Evolutionary conservation across 1,139 yeast genomes (phyloP), one percentile per base, ranked within the genome.

Genomic region (Torulaspora pretoriensis): DNA sequence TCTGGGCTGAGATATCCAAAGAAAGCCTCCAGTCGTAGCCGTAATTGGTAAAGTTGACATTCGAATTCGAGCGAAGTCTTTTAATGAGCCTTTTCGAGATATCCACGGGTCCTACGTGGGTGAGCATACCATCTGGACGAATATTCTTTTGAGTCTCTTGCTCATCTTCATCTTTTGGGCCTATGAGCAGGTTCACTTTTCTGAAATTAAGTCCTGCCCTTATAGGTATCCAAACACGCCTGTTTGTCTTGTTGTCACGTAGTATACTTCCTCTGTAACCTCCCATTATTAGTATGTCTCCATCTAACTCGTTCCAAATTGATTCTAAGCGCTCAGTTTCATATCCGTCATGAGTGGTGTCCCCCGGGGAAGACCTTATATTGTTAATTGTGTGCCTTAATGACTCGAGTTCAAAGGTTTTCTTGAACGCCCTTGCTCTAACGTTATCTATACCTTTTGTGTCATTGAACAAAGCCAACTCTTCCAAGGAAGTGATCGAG

Each of bases 1-100:
- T 74, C 7, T 66, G 60, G 4, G 86, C 69, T 19, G 74, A 67
- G 6, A 77, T 63, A 31, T 79, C 85, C 2, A 81, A 74, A 7
- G 92, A 80, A 8, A 89, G 67, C 56, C 97, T 73, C 97, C 97
- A 89, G 67, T 89, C 97, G 61, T 88, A 89, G 5, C 95, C 95
- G 66, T 83, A 89, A 48, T 84, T 85, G 48, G 78, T 76, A 2
- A 87, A 81, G 23, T 69, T 75, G 8, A 85, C 76, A 12, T 77
- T 78, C 2, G 87, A 82, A 56, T 81, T 83, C 5, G 70, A 57
- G 2, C 66, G 63, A 34, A 88, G 64, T 53, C 71, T 77, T 42
- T 76, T 75, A 35, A 83, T 73, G 41, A 89, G 68, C 53, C 74
- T 75, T 48, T 75, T 74, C 38, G 90, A 77, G 10, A 89, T 75